Conservation (phyloP, 2,329 filamentous ascomycete species). For the Aspergillus sp. region DNA sequence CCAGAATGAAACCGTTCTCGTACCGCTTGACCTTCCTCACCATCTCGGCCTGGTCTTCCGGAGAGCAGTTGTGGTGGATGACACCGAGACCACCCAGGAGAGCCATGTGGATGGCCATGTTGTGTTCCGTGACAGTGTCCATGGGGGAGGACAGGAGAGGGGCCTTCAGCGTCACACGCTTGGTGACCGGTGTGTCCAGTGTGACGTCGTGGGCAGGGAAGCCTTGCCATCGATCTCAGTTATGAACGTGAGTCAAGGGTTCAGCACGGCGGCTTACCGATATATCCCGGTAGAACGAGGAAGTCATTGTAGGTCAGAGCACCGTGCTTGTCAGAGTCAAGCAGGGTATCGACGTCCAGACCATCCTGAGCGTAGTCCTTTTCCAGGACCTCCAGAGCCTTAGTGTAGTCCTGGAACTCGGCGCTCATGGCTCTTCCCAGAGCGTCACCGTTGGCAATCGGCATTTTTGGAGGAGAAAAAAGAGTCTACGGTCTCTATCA, state of each 20-base stretch:
- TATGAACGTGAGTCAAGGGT: slow-evolving; percentile 21
- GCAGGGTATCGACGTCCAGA: slow-evolving; percentile 80
- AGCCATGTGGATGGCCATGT: slow-evolving; percentile 94
- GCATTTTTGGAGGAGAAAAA: slow-evolving; percentile 62
- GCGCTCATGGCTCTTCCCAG: slow-evolving; percentile 54
- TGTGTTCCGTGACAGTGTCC: slow-evolving; percentile 99
- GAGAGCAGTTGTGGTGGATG: slow-evolving; percentile 99
- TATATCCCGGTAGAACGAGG: slow-evolving; percentile 93
- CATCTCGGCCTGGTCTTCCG: slow-evolving; percentile 97
- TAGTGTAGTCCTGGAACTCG: slow-evolving; percentile 72
- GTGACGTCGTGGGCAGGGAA: slow-evolving; percentile 89
- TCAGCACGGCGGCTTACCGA: slow-evolving; percentile 60
- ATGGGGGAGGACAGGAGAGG: slow-evolving; percentile 97
- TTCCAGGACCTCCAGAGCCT: slow-evolving; percentile 74
- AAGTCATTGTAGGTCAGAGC: slow-evolving; percentile 99
- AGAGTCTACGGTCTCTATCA: slow-evolving; percentile 34
- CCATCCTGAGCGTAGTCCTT: slow-evolving; percentile 81
- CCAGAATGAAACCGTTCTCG: slow-evolving; percentile 98
- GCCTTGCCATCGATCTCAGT: slow-evolving; percentile 52
- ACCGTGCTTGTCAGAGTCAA: slow-evolving; percentile 89
- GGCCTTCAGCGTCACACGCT: slow-evolving; percentile 93
- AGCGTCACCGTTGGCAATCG: slow-evolving; percentile 69
- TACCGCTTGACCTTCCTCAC: slow-evolving; percentile 98
- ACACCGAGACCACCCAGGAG: slow-evolving; percentile 68
- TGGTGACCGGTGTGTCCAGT: slow-evolving; percentile 91